phyloP scores from a whole-genome alignment of 2,329 filamentous ascomycete genomes.

The Monilinia fructicola region DNA sequence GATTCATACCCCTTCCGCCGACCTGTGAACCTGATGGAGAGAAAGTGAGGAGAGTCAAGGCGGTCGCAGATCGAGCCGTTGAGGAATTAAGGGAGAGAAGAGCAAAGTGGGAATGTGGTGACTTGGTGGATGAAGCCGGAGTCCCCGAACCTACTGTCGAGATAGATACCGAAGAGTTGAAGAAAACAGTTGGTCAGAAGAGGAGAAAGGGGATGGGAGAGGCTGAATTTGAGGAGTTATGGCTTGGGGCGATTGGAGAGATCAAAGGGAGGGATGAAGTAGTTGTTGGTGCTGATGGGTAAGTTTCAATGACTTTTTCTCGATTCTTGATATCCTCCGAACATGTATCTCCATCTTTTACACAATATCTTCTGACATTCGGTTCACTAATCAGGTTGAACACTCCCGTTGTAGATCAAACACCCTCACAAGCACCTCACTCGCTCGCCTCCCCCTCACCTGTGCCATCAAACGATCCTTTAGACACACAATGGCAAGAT shows the following conservation, averaged over 20 bases:
- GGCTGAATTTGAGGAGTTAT: slow-evolving; percentile 89
- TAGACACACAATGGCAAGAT: slow-evolving; percentile 77
- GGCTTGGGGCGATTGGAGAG: slow-evolving; percentile 71
- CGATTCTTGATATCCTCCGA: slow-evolving; percentile 22
- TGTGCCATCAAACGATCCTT: slow-evolving; percentile 78
- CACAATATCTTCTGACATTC: slow-evolving; percentile 53
- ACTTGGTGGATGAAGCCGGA: slow-evolving; percentile 62
- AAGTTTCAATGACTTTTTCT: slow-evolving; percentile 43
- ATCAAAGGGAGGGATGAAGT: slow-evolving; percentile 64
- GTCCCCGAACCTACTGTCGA: slow-evolving; percentile 60
- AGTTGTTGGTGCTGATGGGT: slow-evolving; percentile 52
- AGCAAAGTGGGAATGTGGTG: slow-evolving; percentile 88
- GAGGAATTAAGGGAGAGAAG: slow-evolving; percentile 82
- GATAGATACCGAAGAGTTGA: slow-evolving; percentile 68
- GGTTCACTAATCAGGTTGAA: slow-evolving; percentile 81
- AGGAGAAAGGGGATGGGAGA: slow-evolving; percentile 80
- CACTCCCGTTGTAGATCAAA: slow-evolving; percentile 70
- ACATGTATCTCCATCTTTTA: slow-evolving; percentile 41
- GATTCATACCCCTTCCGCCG: slow-evolving; percentile 79
- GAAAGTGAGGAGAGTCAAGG: slow-evolving; percentile 81
- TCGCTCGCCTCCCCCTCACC: slow-evolving; percentile 84
- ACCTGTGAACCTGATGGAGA: slow-evolving; percentile 94
- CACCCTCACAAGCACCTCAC: slow-evolving; percentile 80
- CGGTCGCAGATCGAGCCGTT: slow-evolving; percentile 82
- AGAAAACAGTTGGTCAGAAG: slow-evolving; percentile 71